phyloP scores from a whole-genome alignment of 306 rosid genomes.

The Sophora flavescens region DNA sequence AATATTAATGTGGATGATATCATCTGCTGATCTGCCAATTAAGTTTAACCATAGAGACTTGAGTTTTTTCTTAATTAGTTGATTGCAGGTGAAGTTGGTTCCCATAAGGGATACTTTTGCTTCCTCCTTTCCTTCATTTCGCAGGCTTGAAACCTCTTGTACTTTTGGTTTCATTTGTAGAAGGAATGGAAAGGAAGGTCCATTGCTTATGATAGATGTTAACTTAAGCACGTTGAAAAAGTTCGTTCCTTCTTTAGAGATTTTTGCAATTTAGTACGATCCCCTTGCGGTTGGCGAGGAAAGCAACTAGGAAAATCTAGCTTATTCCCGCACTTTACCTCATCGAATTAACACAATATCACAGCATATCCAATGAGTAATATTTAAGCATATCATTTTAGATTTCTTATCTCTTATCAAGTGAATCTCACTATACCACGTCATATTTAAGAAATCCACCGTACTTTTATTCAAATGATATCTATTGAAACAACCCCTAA shows the following conservation, averaged over 20 bases:
- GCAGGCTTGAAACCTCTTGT: conserved; percentile 29
- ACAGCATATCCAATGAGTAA: too few species aligned
- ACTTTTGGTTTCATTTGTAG: conserved; percentile 42
- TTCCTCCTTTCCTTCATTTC: conserved; percentile 9
- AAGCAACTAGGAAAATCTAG: conserved; percentile 43
- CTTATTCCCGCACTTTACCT: conserved; percentile 46
- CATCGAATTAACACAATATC: conserved; percentile 5
- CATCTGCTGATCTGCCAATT: too few species aligned
- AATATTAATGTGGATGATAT: conserved; percentile 22
- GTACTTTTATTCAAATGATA: too few species aligned
- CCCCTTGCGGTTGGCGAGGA: conserved; percentile 39
- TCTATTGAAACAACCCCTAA: too few species aligned
- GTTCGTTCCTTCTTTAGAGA: conserved; percentile 35
- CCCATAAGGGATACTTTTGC: conserved; percentile 19
- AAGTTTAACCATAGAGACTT: background rate
- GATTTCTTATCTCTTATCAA: too few species aligned
- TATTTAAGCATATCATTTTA: too few species aligned
- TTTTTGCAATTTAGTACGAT: conserved; percentile 48
- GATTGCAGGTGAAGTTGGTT: conserved; percentile 32
- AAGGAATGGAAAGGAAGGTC: conserved; percentile 23
- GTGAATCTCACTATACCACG: too few species aligned
- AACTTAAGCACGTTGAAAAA: conserved; percentile 46
- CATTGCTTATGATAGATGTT: conserved; percentile 32
- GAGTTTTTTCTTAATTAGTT: conserved; percentile 23
- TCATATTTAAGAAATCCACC: too few species aligned